Conservation (phyloP, 2,329 filamentous ascomycete genomes). For the Cercospora zeae-maydis region DNA sequence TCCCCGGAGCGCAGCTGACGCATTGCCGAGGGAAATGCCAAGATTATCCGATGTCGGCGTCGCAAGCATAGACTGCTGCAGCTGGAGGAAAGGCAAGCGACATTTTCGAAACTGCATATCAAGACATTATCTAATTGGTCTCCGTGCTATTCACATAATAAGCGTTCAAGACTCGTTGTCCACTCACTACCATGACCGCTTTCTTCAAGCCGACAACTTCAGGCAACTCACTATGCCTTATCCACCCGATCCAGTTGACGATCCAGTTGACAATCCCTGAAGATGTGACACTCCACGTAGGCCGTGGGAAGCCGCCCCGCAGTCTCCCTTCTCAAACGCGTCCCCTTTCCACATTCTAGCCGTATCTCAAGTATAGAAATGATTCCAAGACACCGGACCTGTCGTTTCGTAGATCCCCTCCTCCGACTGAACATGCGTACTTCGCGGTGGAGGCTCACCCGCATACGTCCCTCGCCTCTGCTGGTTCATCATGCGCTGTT, state of each 20-base stretch:
- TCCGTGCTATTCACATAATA: background rate
- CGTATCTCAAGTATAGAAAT: slow-evolving; percentile 4
- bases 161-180: background rate
- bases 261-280: background rate
- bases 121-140: background rate
- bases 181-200: no score
- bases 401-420: background rate
- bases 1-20: background rate
- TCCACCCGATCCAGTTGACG: background rate
- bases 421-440: background rate
- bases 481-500: slow-evolving; percentile 4
- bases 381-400: slow-evolving; percentile 2
- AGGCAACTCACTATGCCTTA: no score
- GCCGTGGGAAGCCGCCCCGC: background rate
- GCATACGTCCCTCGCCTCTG: slow-evolving; percentile 12
- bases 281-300: background rate
- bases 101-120: background rate
- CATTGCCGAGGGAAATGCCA: slow-evolving; percentile 2
- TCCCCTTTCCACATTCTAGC: background rate
- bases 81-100: background rate
- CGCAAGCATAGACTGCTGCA: background rate
- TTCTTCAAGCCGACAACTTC: background rate
- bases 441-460: background rate
- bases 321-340: background rate
- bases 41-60: background rate